Base-by-base conservation (phyloP, 495 filamentous ascomycete species). In the Hypomontagnella submonticulosa region DNA sequence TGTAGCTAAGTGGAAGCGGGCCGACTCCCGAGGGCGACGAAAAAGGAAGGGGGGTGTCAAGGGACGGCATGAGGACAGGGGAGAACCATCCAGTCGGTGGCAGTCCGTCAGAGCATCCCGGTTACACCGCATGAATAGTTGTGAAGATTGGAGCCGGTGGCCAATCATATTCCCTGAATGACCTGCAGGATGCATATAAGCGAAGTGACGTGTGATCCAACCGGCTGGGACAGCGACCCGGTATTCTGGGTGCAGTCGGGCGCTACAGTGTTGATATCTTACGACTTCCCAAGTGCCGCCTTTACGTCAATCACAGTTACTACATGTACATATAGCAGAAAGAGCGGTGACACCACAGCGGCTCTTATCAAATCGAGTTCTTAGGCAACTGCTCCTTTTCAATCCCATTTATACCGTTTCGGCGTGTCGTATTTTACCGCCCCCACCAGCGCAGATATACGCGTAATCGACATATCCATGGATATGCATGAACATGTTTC, bases 311-410 rank as follows among this genome's bases (percentile, higher is more conserved):
- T n/a, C n/a, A n/a, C n/a, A n/a, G n/a, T n/a, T n/a, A 8, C 34
- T 34, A n/a, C 30, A 47, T 16, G 37, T n/a, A n/a, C n/a, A 57
- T 42, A 58, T 59, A 54, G 49, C 40, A 54, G 43, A 68, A 63
- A 63, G 54, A 68, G 65, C 65, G 65, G 65, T 68, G 65, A 68
- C 65, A 68, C 65, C 32, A 15, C 38, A 40, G 54, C 46, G 6
- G n/a, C 18, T 46, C 23, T 20, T 51, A 32, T 43, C 33, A 43
- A 43, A 3, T 38, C 6, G 23, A 27, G 3, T 27, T 27, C 3
- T 27, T 6, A 27, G 23, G 23, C 23, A 27, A 27, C 23, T 6
- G 2, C 9, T 51, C 36, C 23, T 6, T 23, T 50, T 51, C 27
- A 50, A 51, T 41, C 27, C 42, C 32, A 55, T 38, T 1, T 18